Evolutionary conservation across 192 early-diverging fungal species (phyloP).

Genomic region (Coemansia furcata): DNA sequence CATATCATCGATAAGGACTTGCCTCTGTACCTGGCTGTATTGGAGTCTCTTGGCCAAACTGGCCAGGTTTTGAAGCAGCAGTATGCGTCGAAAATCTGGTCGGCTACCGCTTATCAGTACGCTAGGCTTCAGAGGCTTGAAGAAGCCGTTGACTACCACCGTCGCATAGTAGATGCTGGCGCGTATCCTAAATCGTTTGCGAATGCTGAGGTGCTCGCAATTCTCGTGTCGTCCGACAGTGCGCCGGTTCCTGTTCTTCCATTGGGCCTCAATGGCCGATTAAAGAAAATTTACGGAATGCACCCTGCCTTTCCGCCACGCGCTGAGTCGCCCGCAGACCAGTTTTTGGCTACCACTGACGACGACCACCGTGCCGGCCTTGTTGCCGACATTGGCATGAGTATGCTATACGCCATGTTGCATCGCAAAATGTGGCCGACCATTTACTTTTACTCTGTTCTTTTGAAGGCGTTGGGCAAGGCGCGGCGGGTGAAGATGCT

Average conservation of each 20-base stretch:
- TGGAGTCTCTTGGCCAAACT: not conserved
- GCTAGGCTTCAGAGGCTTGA: constrained; percentile 24
- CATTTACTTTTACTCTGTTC: constrained; percentile 24
- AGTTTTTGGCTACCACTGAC: constrained; percentile 12
- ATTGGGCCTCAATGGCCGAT: constrained; percentile 4
- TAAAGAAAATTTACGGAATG: constrained; percentile 10
- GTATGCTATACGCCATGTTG: constrained; percentile 38
- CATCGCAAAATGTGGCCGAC: constrained; percentile 21
- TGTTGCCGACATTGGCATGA: constrained; percentile 37
- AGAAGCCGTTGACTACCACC: constrained; percentile 27
- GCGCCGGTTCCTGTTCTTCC: constrained; percentile 25
- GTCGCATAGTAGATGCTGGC: constrained; percentile 21
- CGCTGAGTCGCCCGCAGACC: constrained; percentile 14
- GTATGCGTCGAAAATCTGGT: constrained; percentile 27
- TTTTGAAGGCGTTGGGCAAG: constrained; percentile 19
- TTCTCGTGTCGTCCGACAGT: not conserved
- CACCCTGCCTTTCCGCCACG: constrained; percentile 35
- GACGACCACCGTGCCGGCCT: constrained; percentile 5
- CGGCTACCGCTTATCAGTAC: constrained; percentile 14
- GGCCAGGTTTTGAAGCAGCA: not conserved
- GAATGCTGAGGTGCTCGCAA: constrained; percentile 14
- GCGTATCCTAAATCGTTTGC: constrained; percentile 22
- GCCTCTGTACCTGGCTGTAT: constrained; percentile 20
- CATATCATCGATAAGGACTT: constrained; percentile 26
- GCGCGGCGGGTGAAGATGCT: constrained; percentile 16